These are phyloP conservation scores for Naganishia liquefaciens DNA, from an alignment of 1,284 basidiomycete genomes.

Conservation along the genomic window DNA sequence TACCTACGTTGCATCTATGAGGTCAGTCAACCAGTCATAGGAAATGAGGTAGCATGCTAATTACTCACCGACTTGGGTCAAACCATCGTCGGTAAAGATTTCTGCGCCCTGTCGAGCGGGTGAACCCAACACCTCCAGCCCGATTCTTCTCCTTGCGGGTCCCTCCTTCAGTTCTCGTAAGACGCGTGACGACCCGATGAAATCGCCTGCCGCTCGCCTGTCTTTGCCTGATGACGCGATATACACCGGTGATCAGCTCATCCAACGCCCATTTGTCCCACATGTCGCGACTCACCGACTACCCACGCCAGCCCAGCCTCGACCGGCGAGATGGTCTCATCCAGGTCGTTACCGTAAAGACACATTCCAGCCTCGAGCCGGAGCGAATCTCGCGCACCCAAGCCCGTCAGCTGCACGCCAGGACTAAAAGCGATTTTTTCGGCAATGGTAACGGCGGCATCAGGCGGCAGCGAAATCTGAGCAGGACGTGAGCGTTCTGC, in stretches of 20 bases:
- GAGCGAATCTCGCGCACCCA: slow-evolving; percentile 90
- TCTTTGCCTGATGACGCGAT: slow-evolving; percentile 66
- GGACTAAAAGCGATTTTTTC: slow-evolving; percentile 62
- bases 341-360: slow-evolving; percentile 90
- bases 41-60: neutral
- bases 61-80: slow-evolving; percentile 63
- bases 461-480: slow-evolving; percentile 86
- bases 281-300: slow-evolving; percentile 69
- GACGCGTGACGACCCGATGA: slow-evolving; percentile 82
- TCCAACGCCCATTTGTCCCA: no score
- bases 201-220: slow-evolving; percentile 65
- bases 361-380: slow-evolving; percentile 98
- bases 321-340: slow-evolving; percentile 81
- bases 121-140: slow-evolving; percentile 76
- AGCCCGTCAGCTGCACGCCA: slow-evolving; percentile 81
- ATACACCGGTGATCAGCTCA: no score
- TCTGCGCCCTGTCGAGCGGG: slow-evolving; percentile 87
- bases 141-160: slow-evolving; percentile 75
- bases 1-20: slow-evolving; percentile 55
- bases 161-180: slow-evolving; percentile 78
- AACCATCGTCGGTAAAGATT: slow-evolving; percentile 64
- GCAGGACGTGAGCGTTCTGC: neutral
- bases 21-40: slow-evolving; percentile 3
- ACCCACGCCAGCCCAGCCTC: slow-evolving; percentile 92
- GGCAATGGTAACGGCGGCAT: slow-evolving; percentile 70